phyloP scores from a whole-genome alignment of 768 basidiomycete species.

The Trametes cingulata region DNA sequence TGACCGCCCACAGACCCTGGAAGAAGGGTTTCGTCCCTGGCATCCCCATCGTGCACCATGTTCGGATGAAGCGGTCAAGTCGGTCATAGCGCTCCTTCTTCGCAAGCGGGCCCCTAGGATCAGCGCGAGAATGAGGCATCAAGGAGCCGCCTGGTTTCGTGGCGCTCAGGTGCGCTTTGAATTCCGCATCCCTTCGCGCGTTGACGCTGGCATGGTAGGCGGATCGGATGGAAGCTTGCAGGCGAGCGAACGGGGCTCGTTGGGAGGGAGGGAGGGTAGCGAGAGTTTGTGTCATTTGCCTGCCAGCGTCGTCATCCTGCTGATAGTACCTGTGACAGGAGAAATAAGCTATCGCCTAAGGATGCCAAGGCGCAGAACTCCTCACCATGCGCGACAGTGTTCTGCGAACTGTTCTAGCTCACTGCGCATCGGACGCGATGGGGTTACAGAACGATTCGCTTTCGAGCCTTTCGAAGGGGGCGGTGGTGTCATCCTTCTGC shows the following conservation, averaged over 20 bases:
- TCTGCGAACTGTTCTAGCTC: constrained; percentile 81
- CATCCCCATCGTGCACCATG: constrained; percentile 85
- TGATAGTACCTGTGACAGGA: constrained; percentile 69
- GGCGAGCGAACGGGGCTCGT: constrained; percentile 80
- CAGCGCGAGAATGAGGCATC: constrained; percentile 68
- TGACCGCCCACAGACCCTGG: constrained; percentile 69
- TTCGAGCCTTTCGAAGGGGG: constrained; percentile 44
- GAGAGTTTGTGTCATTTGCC: constrained; percentile 79
- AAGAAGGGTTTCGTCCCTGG: constrained; percentile 92
- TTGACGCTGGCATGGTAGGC: constrained; percentile 83
- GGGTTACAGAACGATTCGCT: constrained; percentile 69
- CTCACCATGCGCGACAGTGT: constrained; percentile 76
- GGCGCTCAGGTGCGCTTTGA: constrained; percentile 79
- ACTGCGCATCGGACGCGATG: constrained; percentile 59
- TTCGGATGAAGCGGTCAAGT: constrained; percentile 70
- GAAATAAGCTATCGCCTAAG: constrained; percentile 9
- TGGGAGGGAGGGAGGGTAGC: constrained; percentile 80
- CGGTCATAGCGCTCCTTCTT: constrained; percentile 78
- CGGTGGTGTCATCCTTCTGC: constrained; percentile 53
- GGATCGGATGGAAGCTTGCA: constrained; percentile 85
- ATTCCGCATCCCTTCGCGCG: constrained; percentile 76
- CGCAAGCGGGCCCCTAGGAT: constrained; percentile 64
- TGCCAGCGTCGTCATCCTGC: constrained; percentile 78
- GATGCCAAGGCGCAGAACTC: constrained; percentile 11
- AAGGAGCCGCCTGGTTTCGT: constrained; percentile 81